Evolutionary conservation across 768 basidiomycete species (phyloP).

Genomic region (Termitomyces titanicus): DNA sequence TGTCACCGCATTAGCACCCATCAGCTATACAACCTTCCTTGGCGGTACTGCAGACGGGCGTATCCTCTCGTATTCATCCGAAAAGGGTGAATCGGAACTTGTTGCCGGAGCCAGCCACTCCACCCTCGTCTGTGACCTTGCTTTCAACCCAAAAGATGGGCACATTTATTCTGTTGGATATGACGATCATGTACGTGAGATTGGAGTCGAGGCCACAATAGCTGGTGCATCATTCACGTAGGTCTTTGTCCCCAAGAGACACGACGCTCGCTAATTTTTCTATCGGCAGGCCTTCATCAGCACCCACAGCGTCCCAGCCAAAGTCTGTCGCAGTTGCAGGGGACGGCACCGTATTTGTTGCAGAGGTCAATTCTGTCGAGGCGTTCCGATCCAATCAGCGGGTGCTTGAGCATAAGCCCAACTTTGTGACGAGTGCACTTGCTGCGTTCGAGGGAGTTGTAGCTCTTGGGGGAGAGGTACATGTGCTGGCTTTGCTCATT

Average conservation of each 20-base stretch:
- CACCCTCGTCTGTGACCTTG: slow-evolving; percentile 64
- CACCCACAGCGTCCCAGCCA: slow-evolving; percentile 60
- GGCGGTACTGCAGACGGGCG: slow-evolving; percentile 82
- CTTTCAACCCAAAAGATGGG: slow-evolving; percentile 41
- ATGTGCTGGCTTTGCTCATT: background rate
- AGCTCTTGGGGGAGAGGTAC: slow-evolving; percentile 74
- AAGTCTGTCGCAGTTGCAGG: slow-evolving; percentile 54
- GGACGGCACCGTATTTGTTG: slow-evolving; percentile 66
- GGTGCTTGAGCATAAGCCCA: slow-evolving; percentile 50
- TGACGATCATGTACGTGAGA: slow-evolving; percentile 76
- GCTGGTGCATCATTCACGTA: slow-evolving; percentile 31
- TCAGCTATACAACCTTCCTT: slow-evolving; percentile 60
- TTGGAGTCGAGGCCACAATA: slow-evolving; percentile 37
- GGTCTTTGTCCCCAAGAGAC: background rate
- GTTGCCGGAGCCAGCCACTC: slow-evolving; percentile 68
- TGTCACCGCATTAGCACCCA: slow-evolving; percentile 59
- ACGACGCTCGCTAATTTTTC: background rate
- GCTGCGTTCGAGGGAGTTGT: slow-evolving; percentile 49
- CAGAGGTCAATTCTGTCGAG: slow-evolving; percentile 55
- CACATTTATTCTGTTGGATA: slow-evolving; percentile 68
- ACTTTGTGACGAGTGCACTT: slow-evolving; percentile 54
- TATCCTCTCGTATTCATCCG: slow-evolving; percentile 56
- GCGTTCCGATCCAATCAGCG: slow-evolving; percentile 70
- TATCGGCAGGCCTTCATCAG: slow-evolving; percentile 42
- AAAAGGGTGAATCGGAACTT: slow-evolving; percentile 38